Base-by-base conservation (phyloP, 2,329 filamentous ascomycete genomes). In the Calonectria henricotiae region DNA sequence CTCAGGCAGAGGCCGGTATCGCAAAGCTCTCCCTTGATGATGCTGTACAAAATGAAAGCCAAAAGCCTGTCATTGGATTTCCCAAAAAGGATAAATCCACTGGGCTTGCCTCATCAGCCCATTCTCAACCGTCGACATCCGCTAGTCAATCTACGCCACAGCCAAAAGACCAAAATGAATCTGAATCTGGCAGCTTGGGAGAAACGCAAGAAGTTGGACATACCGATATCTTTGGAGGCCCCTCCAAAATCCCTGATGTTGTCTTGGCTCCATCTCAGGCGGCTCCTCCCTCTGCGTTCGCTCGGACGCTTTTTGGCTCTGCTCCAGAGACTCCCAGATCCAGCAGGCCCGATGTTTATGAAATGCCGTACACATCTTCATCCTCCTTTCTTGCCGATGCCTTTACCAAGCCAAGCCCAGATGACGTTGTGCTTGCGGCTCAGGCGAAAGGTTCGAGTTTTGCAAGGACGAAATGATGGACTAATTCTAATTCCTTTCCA, bases 331-430 rank as follows among this genome's bases (percentile, higher is more conserved):
- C 67, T 54, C 70, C 71, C 58, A 78, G 77, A 68, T 65, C 68
- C 73, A 79, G 76, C 35, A 79, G 74, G 67, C 79, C 77, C 44
- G 77, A 82, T 70, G 65, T 81, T 63, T 83, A 80, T 75, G 78
- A 83, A 47, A 82, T 89, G 77, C 87, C 88, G 62, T 89, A 89
- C 70, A 82, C 86, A 75, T 82, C 83, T 15, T 86, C 86, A 46
- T 82, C 86, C 35, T 82, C 84, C 67, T 86, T 86, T 80, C 79
- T 86, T 83, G 79, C 86, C 78, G 85, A 90, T 79, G 89, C 91
- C 69, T 98, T 98, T 84, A 87, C 92, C 86, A 90, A 91, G 80
- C 95, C 96, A 66, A 98, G 95, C 83, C 95, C 95, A 75, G 95
- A 98, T 85, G 95, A 98, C 82, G 85, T 96, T 79, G 93, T 98